Conservation (phyloP, 257 asterid species). For the Leonotis leonurus region DNA sequence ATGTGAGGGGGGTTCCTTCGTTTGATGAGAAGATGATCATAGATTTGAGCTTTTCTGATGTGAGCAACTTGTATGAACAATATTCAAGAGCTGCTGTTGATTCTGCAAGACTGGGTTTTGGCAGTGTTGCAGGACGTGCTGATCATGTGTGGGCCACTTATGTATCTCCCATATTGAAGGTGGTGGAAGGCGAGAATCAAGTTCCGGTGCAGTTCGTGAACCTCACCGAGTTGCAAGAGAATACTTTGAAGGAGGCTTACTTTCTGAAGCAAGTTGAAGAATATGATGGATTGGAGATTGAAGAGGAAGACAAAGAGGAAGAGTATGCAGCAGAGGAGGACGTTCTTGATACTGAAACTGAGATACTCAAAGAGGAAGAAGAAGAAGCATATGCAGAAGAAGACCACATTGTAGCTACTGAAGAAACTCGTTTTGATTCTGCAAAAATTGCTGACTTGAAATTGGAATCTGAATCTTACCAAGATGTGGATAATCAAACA, state of each 20-base stretch:
- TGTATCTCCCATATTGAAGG: slow-evolving; percentile 27
- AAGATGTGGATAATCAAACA: no score
- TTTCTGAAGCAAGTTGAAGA: slow-evolving; percentile 8
- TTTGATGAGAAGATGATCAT: slow-evolving; percentile 22
- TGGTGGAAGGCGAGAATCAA: slow-evolving; percentile 22
- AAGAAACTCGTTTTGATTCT: no score
- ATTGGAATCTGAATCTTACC: slow-evolving; percentile 1
- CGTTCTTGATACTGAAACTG: not conserved
- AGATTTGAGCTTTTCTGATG: slow-evolving; percentile 28
- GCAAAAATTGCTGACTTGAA: slow-evolving; percentile 9
- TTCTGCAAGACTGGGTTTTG: slow-evolving; percentile 26
- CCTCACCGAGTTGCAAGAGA: slow-evolving; percentile 35
- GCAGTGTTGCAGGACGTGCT: no score
- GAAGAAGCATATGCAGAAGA: no score
- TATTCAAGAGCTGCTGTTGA: slow-evolving; percentile 23
- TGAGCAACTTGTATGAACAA: slow-evolving; percentile 27
- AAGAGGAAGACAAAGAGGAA: slow-evolving; percentile 42
- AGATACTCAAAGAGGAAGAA: slow-evolving; percentile 21
- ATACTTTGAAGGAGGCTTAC: slow-evolving; percentile 14
- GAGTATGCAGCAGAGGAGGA: slow-evolving; percentile 18
- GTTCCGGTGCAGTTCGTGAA: slow-evolving; percentile 42
- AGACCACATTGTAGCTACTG: slow-evolving; percentile 6
- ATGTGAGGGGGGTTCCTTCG: slow-evolving; percentile 25
- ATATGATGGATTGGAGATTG: slow-evolving; percentile 28
- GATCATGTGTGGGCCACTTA: slow-evolving; percentile 29